Evolutionary conservation across 306 rosid genomes (phyloP), one percentile per base, ranked within the genome.

Genomic region (Datisca glomerata): DNA sequence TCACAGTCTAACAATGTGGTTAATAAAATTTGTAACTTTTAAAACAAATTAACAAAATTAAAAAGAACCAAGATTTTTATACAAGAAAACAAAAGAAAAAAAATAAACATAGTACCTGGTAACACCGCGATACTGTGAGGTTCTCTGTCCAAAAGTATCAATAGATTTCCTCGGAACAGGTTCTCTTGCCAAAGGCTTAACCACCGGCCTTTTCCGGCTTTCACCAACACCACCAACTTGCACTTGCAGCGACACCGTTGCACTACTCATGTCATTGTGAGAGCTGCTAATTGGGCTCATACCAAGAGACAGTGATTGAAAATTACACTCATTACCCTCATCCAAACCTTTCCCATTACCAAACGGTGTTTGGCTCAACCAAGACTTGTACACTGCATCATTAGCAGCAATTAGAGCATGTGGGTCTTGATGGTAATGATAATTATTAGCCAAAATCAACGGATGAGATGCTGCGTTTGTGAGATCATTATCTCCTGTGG

Each of bases 81-180:
- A 13, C 17, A 21, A 13, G 32, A 1, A 40, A 22, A 2, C 7
- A 12, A 24, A 4, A 10, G 41, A 19, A 21, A 43, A 15, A 21
- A 32, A 24, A 62, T 8, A 13, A 9, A 10, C 4, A 5, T 13
- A 3, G 2, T 16, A 84, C 98, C 96, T 84, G 24, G 98, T 89
- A 47, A 89, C 98, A 24, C 98, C 98, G 18, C 96, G 93, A 43
- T 65, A 89, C 65, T 89, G 98, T 54, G 98, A 89, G 21, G 98
- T 89, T 62, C 96, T 75, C 62, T 89, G 98, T 17, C 98, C 98
- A 57, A 89, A 89, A 28, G 95, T 89, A 57, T 89, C 96, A 25
- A 89, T 70, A 16, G 96, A 84, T 60, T 89, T 89, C 29, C 98
- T 75, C 34, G 98, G 75, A 41, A 80, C 73, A 1, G 95, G 74